Percentiles rank a stretch among this genome's conserved stretches.
phyloP scores from a whole-genome alignment of 257 asterid species.

The Solanum dulcamara region DNA sequence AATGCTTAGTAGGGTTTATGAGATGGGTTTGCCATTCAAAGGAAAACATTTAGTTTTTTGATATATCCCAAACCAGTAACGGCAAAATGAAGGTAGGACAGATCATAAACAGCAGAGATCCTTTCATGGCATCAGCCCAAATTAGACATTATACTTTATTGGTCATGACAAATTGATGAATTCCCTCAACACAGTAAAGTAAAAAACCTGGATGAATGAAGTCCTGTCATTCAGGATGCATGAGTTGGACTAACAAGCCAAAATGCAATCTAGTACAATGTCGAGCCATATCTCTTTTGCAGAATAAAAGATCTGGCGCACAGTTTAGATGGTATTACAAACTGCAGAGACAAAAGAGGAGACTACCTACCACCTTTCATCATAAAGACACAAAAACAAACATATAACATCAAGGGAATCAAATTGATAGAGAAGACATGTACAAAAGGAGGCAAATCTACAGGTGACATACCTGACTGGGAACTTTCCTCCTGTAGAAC shows the following conservation, averaged over 20 bases:
- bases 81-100: not conserved
- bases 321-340: not conserved
- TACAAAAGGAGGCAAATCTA: not conserved
- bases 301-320: not conserved
- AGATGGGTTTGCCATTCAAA: not conserved
- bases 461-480: conserved; percentile 36
- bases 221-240: not conserved
- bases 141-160: not conserved
- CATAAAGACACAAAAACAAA: not conserved
- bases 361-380: not conserved
- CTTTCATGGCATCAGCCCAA: not conserved
- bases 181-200: not conserved
- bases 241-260: not conserved
- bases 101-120: not conserved
- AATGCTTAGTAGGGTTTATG: not conserved
- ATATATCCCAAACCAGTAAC: not conserved
- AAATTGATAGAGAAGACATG: too few relatives aligned
- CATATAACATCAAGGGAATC: not conserved
- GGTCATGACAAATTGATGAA: not conserved
- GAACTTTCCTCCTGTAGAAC: conserved; percentile 33
- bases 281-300: not conserved
- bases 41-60: not conserved
- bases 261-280: not conserved
- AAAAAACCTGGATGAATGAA: not conserved
- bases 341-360: not conserved